Conservation (phyloP, 257 asterid species). For the Knoxia roxburghii region DNA sequence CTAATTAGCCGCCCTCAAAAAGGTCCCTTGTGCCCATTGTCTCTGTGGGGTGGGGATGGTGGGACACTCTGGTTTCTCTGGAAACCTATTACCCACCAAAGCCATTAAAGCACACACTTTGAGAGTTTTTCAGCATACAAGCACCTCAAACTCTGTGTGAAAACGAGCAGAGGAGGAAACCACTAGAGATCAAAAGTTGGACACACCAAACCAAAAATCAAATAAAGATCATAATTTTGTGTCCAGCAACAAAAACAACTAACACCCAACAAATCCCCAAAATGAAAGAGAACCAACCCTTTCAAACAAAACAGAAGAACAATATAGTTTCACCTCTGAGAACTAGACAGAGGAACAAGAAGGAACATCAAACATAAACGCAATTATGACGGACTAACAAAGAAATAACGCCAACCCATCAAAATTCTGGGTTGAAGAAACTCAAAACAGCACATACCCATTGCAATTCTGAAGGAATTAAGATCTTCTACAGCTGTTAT, state of each 20-base stretch:
- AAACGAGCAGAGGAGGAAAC: slow-evolving; percentile 15
- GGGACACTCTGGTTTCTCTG: slow-evolving; percentile 31
- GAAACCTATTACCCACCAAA: slow-evolving; percentile 22
- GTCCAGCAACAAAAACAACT: slow-evolving; percentile 5
- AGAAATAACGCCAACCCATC: background rate
- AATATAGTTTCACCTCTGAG: background rate
- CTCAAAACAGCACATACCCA: slow-evolving; percentile 38
- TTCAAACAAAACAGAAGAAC: slow-evolving; percentile 2
- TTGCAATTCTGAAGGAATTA: slow-evolving; percentile 29
- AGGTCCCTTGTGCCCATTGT: slow-evolving; percentile 26
- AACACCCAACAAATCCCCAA: slow-evolving; percentile 14
- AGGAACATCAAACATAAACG: background rate
- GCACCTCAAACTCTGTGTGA: slow-evolving; percentile 4
- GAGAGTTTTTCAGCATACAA: slow-evolving; percentile 15
- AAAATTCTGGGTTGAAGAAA: slow-evolving; percentile 1
- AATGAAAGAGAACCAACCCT: slow-evolving; percentile 8
- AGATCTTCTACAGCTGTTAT: slow-evolving; percentile 21
- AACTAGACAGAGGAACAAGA: background rate
- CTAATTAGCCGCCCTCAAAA: slow-evolving; percentile 21
- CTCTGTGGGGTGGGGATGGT: slow-evolving; percentile 33
- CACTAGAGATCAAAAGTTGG: slow-evolving; percentile 14
- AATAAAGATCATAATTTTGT: slow-evolving; percentile 1
- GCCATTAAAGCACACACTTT: slow-evolving; percentile 22
- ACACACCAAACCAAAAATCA: slow-evolving; percentile 14
- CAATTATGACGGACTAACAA: slow-evolving; percentile 5